Percentiles rank a stretch among this genome's conserved stretches.
Conservation (phyloP, 495 filamentous ascomycete species). For the Cercophora sp. region DNA sequence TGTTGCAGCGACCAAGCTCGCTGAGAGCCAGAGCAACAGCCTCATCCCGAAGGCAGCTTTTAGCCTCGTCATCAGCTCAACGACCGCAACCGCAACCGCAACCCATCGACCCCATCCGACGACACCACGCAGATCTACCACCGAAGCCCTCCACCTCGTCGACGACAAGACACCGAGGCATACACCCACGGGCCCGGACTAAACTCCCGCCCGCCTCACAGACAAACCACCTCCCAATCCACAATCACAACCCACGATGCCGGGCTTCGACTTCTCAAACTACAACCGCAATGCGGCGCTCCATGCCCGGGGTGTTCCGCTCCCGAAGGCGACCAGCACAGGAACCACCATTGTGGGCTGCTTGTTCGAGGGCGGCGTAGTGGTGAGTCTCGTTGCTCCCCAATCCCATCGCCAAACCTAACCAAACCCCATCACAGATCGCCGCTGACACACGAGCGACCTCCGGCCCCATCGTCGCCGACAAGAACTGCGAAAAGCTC, state of each 20-base stretch:
- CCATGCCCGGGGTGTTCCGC: conserved; percentile 84
- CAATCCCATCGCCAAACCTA: background rate
- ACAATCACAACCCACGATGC: conserved; percentile 57
- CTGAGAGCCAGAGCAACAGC: conserved; percentile 7
- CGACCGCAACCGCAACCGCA: background rate
- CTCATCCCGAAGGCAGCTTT: conserved; percentile 30
- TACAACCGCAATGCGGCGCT: conserved; percentile 96
- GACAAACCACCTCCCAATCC: background rate
- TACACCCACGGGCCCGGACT: too few species aligned
- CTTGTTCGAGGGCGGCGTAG: conserved; percentile 93
- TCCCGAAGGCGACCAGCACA: conserved; percentile 97
- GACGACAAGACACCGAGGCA: too few species aligned
- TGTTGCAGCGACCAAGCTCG: background rate
- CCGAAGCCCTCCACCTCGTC: too few species aligned
- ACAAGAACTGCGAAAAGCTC: conserved; percentile 99
- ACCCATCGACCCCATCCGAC: background rate
- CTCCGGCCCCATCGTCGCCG: conserved; percentile 94
- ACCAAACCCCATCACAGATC: conserved; percentile 52
- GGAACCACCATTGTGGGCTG: conserved; percentile 99
- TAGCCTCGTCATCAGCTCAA: conserved; percentile 39
- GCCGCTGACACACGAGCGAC: conserved; percentile 98
- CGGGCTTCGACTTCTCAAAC: conserved; percentile 99
- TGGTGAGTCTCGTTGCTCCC: too few species aligned
- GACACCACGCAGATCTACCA: too few species aligned
- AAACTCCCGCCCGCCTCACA: too few species aligned